Conservation (phyloP, 2,329 filamentous ascomycete genomes). For the Talaromyces sp. region DNA sequence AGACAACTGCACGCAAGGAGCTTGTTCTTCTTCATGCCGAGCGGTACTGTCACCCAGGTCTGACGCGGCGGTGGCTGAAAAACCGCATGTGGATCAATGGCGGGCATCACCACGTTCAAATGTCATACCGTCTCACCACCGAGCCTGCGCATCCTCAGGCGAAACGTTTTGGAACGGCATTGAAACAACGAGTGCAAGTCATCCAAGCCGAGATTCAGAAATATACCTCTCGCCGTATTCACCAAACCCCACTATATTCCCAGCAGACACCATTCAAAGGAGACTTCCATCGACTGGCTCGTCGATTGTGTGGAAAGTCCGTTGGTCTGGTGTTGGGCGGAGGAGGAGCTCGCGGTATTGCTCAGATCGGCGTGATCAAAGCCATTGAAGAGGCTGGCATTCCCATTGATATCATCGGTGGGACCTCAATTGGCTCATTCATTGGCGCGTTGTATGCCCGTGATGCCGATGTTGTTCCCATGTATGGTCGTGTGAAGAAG, state of each 20-base stretch:
- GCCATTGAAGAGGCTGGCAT: slow-evolving; percentile 95
- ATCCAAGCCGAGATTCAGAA: slow-evolving; percentile 97
- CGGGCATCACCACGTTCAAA: slow-evolving; percentile 94
- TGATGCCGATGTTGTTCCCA: slow-evolving; percentile 92
- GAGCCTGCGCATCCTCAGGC: slow-evolving; percentile 70
- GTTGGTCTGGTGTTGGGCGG: slow-evolving; percentile 91
- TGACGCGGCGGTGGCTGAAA: slow-evolving; percentile 82
- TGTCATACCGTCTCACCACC: slow-evolving; percentile 72
- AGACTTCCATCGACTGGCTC: slow-evolving; percentile 88
- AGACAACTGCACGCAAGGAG: slow-evolving; percentile 91
- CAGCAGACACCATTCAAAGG: slow-evolving; percentile 91
- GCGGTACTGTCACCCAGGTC: slow-evolving; percentile 74
- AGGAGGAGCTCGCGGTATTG: slow-evolving; percentile 84
- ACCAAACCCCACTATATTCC: slow-evolving; percentile 81
- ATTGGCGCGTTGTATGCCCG: slow-evolving; percentile 92
- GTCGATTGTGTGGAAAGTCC: slow-evolving; percentile 86
- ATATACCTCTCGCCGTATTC: slow-evolving; percentile 89
- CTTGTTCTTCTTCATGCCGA: slow-evolving; percentile 85
- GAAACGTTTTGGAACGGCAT: slow-evolving; percentile 72
- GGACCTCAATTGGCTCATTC: slow-evolving; percentile 93
- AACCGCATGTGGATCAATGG: slow-evolving; percentile 98
- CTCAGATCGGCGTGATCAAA: slow-evolving; percentile 88
- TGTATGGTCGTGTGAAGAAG: slow-evolving; percentile 95
- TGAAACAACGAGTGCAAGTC: slow-evolving; percentile 91
- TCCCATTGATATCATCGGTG: slow-evolving; percentile 89